Evolutionary conservation across 176 grass and related monocot species (phyloP).

Genomic region (Hsuehochloa calcarea): DNA sequence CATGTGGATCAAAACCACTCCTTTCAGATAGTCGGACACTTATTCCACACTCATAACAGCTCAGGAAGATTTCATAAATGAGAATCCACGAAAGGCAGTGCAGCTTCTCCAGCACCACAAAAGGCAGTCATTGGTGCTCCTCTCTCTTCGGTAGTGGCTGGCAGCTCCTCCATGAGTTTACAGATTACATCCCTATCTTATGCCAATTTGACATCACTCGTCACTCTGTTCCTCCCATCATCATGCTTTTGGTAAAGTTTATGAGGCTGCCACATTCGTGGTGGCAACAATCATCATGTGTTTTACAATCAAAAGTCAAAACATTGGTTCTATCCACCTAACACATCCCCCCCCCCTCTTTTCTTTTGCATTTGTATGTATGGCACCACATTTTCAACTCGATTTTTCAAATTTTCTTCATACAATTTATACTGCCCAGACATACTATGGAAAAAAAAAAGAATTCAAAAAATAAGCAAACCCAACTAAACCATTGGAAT

Average conservation of each 20-base stretch:
- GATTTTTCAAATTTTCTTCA: background rate
- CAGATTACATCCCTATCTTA: background rate
- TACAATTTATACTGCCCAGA: background rate
- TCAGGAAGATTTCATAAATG: background rate
- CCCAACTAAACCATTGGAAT: background rate
- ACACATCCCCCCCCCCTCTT: background rate
- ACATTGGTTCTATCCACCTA: background rate
- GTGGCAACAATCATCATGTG: constrained; percentile 1
- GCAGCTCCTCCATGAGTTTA: background rate
- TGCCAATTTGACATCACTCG: background rate
- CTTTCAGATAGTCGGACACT: background rate
- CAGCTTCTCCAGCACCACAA: background rate
- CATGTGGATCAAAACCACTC: background rate
- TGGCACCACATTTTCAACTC: background rate
- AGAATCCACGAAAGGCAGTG: background rate
- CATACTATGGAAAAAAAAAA: background rate
- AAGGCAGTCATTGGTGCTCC: background rate
- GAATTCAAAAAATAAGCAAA: background rate
- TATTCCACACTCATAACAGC: background rate
- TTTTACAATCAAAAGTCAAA: background rate
- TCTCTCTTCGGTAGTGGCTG: background rate
- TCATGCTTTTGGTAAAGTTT: constrained; percentile 10
- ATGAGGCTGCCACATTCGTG: background rate
- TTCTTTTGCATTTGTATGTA: background rate
- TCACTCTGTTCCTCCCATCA: background rate